Percentiles rank a stretch among this genome's conserved stretches.
Conservation (phyloP, 208 protist genomes). For the Tritrichomonas foetus region DNA sequence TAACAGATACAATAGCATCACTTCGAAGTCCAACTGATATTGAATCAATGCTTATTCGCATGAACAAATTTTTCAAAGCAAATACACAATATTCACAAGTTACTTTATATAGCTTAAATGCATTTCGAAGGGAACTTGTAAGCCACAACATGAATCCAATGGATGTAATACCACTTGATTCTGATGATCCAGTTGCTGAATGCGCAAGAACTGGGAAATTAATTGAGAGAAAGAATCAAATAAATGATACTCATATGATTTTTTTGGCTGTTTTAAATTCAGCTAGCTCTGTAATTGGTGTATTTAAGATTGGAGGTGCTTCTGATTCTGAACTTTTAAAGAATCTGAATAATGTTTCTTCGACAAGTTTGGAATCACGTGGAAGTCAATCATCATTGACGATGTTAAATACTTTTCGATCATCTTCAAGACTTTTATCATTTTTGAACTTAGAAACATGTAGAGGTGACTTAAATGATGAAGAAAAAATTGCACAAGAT, state of each 20-base stretch:
- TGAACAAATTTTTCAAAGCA: neutral
- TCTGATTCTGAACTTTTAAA: neutral
- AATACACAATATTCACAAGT: neutral
- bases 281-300: neutral
- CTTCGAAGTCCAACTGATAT: neutral
- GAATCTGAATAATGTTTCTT: too few species aligned
- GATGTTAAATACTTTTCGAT: neutral
- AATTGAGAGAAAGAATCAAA: neutral
- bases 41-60: neutral
- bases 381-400: neutral
- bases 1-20: neutral
- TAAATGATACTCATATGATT: neutral
- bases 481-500: neutral
- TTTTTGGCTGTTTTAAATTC: neutral
- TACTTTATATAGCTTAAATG: neutral
- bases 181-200: neutral
- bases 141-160: neutral
- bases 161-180: neutral
- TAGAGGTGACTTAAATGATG: neutral
- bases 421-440: neutral
- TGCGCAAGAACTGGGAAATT: neutral
- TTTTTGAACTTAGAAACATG: neutral
- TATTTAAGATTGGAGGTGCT: neutral
- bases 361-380: too few species aligned
- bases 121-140: neutral